These are phyloP conservation scores for Penicillium mononematosum DNA, from an alignment of 495 filamentous ascomycete species.

Conservation along the genomic window DNA sequence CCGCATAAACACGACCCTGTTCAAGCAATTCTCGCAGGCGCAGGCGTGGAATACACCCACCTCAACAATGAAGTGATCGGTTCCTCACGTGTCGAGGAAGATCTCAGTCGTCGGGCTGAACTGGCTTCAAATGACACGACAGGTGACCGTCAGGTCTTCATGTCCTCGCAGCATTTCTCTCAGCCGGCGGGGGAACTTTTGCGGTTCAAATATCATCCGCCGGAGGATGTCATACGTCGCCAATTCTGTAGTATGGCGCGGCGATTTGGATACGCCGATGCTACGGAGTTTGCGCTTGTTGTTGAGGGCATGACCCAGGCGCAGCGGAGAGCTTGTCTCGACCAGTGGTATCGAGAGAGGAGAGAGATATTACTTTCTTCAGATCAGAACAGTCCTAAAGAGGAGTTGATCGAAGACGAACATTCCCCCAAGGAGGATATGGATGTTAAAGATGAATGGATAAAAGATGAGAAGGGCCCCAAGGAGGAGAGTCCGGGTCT, in stretches of 20 bases:
- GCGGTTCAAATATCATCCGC: slow-evolving; percentile 72
- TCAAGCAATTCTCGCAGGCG: slow-evolving; percentile 82
- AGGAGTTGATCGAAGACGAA: slow-evolving; percentile 3
- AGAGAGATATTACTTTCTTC: slow-evolving; percentile 35
- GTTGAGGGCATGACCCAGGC: slow-evolving; percentile 94
- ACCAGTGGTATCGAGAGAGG: slow-evolving; percentile 71
- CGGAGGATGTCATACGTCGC: slow-evolving; percentile 67
- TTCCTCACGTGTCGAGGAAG: slow-evolving; percentile 78
- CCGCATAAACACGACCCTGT: slow-evolving; percentile 67
- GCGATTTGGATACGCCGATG: slow-evolving; percentile 71
- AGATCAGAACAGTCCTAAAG: not conserved
- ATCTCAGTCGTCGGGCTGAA: slow-evolving; percentile 72
- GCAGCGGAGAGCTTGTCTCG: slow-evolving; percentile 73
- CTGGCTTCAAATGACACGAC: slow-evolving; percentile 52
- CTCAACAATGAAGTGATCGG: slow-evolving; percentile 96
- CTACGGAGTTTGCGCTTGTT: slow-evolving; percentile 84
- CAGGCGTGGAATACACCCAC: slow-evolving; percentile 93
- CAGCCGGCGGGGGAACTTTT: slow-evolving; percentile 27
- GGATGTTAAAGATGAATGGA: not conserved
- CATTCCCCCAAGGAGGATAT: not conserved
- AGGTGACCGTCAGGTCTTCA: slow-evolving; percentile 53
- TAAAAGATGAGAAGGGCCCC: not conserved
- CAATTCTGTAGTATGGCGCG: slow-evolving; percentile 92
- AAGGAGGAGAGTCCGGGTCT: not conserved
- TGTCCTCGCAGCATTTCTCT: slow-evolving; percentile 29